Evolutionary conservation across 441 rosid genomes (phyloP), one percentile per base, ranked within the genome.

Genomic region (Croton laevigatus): DNA sequence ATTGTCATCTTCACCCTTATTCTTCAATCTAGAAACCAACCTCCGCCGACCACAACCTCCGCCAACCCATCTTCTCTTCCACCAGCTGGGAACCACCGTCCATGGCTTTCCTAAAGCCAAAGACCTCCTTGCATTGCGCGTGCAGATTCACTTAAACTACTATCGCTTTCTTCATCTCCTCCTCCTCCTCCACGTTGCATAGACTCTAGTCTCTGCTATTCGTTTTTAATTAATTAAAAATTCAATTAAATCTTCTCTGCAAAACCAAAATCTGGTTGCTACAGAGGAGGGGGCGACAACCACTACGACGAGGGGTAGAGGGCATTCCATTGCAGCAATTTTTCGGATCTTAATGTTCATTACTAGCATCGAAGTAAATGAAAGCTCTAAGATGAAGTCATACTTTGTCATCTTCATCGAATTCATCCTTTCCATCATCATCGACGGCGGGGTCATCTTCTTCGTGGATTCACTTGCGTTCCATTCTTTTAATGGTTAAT

Each of bases 381-480:
- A 91, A 79, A 91, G 95, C 99, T 82, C 81, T 92, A 76, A 82
- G 85, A 81, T 84, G 99, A 59, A 92, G 91, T 83, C 96, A 90
- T 69, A 89, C 97, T 80, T 78, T 95, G 72, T 85, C 94, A 34
- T 84, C 96, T 36, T 84, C 96, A 40, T 87, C 94, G 12, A 85
- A 86, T 70, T 80, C 81, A 10, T 75, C 93, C 46, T 84, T 96
- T 62, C 83, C 97, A 32, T 79, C 91, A 72, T 81, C 93, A 0
- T 83, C 96, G 10, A 82, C n/a, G n/a, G n/a, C 93, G 19, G 78
- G 90, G 0, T 83, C 91, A 0, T 88, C 52, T 12, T 48, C 94
- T 5, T 88, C 98, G 72, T 94, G 99, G 99, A 76, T 87, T 85
- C 94, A 90, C 74, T 81, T 94, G 78, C 91, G 99, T 60, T 92